phyloP scores from a whole-genome alignment of 2,329 filamentous ascomycete species.

The Colletotrichum limetticola region DNA sequence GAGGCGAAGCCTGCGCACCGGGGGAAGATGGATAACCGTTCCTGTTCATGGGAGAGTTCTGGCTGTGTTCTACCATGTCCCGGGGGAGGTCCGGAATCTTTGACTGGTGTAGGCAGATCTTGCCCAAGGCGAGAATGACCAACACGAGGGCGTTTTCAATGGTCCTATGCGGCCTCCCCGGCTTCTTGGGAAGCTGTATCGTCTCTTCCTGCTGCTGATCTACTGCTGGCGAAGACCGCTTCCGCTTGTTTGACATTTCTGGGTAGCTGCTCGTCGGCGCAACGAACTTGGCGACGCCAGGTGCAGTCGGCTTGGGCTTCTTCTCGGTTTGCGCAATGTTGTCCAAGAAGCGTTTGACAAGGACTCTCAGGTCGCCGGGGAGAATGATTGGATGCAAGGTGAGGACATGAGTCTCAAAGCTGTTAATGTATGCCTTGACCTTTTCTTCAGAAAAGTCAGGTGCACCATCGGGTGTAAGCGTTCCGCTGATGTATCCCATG shows the following conservation, averaged over 20 bases:
- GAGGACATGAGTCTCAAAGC: conserved; percentile 70
- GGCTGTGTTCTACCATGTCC: conserved; percentile 49
- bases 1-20: conserved; percentile 62
- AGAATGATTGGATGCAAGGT: conserved; percentile 74
- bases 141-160: conserved; percentile 86
- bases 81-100: conserved; percentile 63
- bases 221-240: conserved; percentile 61
- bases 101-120: conserved; percentile 73
- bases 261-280: conserved; percentile 26
- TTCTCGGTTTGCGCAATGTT: conserved; percentile 48
- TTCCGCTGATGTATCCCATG: conserved; percentile 49
- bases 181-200: conserved; percentile 43
- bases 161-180: conserved; percentile 69
- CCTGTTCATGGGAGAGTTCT: conserved; percentile 48
- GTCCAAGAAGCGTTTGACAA: conserved; percentile 64
- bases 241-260: conserved; percentile 56
- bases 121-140: conserved; percentile 85
- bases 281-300: conserved; percentile 44
- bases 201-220: conserved; percentile 28
- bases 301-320: conserved; percentile 23
- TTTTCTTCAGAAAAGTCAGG: conserved; percentile 64
- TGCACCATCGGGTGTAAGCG: conserved; percentile 56
- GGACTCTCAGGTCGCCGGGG: conserved; percentile 61
- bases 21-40: conserved; percentile 65
- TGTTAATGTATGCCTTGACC: conserved; percentile 64